Conservation (phyloP, 345 rosid species). For the Salix koriyanagi region DNA sequence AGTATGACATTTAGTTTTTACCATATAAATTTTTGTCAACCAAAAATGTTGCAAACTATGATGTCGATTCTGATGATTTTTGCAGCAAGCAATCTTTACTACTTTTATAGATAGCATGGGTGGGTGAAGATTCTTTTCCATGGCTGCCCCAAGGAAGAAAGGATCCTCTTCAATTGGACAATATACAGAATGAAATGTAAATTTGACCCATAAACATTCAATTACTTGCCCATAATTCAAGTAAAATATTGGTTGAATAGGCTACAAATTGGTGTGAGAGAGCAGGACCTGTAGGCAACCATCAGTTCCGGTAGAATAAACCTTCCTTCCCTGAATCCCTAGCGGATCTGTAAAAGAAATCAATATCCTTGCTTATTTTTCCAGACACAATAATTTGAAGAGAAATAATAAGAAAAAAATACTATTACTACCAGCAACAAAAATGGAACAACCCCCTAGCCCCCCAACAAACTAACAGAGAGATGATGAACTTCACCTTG, state of each 20-base stretch:
- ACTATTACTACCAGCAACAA: too few relatives aligned
- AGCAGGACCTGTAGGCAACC: slow-evolving; percentile 63
- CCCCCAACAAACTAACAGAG: not conserved
- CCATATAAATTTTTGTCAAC: not conserved
- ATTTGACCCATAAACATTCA: not conserved
- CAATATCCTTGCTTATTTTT: slow-evolving; percentile 14
- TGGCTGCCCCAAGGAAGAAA: not conserved
- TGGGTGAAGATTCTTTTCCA: not conserved
- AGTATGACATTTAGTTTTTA: too few relatives aligned
- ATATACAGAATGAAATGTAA: not conserved
- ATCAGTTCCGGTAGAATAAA: slow-evolving; percentile 47
- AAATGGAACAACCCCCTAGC: too few relatives aligned
- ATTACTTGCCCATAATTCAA: not conserved
- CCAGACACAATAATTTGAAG: not conserved
- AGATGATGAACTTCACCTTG: slow-evolving; percentile 59
- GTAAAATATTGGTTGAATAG: not conserved
- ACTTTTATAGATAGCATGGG: not conserved
- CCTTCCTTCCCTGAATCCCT: slow-evolving; percentile 97
- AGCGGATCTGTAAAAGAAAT: slow-evolving; percentile 62
- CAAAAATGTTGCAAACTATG: not conserved
- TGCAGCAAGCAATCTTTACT: not conserved
- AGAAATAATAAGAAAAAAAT: not conserved
- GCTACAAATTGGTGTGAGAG: slow-evolving; percentile 2
- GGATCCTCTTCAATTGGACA: not conserved
- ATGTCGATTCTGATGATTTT: not conserved